Conservation (phyloP, 345 rosid genomes). For the Pistacia integerrima region DNA sequence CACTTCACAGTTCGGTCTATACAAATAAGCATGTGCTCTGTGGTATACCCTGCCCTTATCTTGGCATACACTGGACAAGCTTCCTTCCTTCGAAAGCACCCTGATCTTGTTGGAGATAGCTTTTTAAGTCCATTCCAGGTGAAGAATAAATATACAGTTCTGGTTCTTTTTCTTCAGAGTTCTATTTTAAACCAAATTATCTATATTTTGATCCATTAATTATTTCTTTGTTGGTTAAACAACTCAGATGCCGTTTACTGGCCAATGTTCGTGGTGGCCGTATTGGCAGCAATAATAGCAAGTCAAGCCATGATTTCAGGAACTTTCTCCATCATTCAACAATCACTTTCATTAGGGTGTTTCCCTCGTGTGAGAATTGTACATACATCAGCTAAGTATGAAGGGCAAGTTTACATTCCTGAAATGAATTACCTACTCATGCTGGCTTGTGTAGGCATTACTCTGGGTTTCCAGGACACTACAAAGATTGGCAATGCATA, state of each 20-base stretch:
- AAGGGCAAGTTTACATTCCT: constrained; percentile 51
- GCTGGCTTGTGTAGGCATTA: constrained; percentile 41
- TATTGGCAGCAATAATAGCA: constrained; percentile 44
- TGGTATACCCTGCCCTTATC: constrained; percentile 30
- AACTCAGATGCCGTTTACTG: constrained; percentile 39
- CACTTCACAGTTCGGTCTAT: constrained; percentile 41
- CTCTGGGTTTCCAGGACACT: constrained; percentile 41
- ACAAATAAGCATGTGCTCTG: constrained; percentile 33
- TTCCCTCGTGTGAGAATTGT: constrained; percentile 43
- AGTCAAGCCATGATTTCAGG: constrained; percentile 52
- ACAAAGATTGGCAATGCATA: constrained; percentile 47
- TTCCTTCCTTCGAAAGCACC: constrained; percentile 29
- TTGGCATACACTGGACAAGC: constrained; percentile 39
- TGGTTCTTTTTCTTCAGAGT: background rate
- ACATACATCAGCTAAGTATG: constrained; percentile 37
- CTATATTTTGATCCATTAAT: background rate
- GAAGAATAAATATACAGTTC: background rate
- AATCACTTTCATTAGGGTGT: constrained; percentile 43
- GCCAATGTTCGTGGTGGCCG: constrained; percentile 43
- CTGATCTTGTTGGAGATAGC: constrained; percentile 5
- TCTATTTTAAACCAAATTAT: background rate
- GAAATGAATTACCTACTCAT: constrained; percentile 45
- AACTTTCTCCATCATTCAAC: constrained; percentile 47
- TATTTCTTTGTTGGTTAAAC: background rate
- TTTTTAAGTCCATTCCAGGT: constrained; percentile 39